Conservation (phyloP, 176 grass and related monocot species). For the Tillandsia fasciculata region DNA sequence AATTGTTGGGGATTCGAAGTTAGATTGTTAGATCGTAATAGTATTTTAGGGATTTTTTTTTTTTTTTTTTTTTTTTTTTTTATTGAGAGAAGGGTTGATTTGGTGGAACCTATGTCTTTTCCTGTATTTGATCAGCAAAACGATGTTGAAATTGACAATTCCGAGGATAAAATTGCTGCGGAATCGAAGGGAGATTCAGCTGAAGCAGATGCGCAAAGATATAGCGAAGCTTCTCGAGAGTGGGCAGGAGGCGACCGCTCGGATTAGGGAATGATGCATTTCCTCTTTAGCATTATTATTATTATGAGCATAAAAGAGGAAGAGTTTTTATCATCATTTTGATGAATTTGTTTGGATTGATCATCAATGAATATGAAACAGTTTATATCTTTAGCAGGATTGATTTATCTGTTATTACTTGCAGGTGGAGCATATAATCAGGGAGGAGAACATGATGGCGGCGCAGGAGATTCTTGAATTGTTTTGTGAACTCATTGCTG, state of each 20-base stretch:
- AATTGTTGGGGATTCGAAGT: not conserved
- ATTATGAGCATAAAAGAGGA: not conserved
- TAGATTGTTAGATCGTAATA: not conserved
- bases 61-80: not conserved
- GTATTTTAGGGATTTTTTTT: not conserved
- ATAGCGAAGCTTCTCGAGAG: constrained; percentile 96
- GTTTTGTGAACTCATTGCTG: constrained; percentile 79
- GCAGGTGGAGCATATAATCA: constrained; percentile 93
- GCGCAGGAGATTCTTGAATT: constrained; percentile 98
- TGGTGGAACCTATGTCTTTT: not conserved
- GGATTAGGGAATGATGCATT: constrained; percentile 51
- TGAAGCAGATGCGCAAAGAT: constrained; percentile 93
- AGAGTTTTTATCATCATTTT: too few species aligned
- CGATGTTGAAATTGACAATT: constrained; percentile 89
- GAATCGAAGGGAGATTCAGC: constrained; percentile 81
- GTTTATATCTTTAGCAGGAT: not conserved
- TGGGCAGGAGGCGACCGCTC: constrained; percentile 90
- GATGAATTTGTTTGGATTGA: too few species aligned
- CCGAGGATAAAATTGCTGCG: constrained; percentile 96
- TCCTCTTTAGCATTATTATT: not conserved
- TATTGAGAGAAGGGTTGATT: not conserved
- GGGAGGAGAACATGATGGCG: constrained; percentile 98
- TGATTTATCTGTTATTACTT: constrained; percentile 1
- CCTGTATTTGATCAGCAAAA: constrained; percentile 48
- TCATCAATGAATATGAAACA: not conserved